A percentile compares a stretch with the other conserved stretches of the same genome.
Conservation (phyloP, 1,139 yeast genomes). For the Yamadazyma taylorii region DNA sequence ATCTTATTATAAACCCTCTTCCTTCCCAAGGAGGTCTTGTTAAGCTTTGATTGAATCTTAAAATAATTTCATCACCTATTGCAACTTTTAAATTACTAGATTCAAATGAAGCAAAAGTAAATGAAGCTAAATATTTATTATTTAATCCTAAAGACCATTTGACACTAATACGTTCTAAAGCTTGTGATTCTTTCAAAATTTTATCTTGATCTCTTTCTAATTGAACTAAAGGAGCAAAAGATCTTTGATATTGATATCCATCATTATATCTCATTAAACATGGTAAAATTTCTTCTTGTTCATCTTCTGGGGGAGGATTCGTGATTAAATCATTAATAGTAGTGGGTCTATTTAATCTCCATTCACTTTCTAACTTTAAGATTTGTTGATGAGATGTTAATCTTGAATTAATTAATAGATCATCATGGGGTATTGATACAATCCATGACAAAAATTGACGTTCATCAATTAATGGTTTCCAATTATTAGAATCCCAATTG, state of each 20-base stretch:
- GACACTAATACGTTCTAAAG: conserved; percentile 71
- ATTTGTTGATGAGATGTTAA: conserved; percentile 66
- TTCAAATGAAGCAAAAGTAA: conserved; percentile 67
- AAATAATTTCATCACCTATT: conserved; percentile 78
- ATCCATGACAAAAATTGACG: conserved; percentile 82
- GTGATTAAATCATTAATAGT: conserved; percentile 59
- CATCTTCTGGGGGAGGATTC: conserved; percentile 20
- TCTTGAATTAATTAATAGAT: conserved; percentile 55
- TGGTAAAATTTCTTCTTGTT: conserved; percentile 58
- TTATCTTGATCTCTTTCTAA: conserved; percentile 81
- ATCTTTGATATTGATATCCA: conserved; percentile 82
- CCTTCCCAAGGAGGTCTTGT: conserved; percentile 65
- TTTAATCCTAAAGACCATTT: conserved; percentile 74
- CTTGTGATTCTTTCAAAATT: conserved; percentile 74
- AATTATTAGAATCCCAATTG: conserved; percentile 84
- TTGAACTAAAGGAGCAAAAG: conserved; percentile 82
- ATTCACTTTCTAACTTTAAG: conserved; percentile 70
- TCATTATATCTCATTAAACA: conserved; percentile 76
- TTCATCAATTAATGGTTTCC: conserved; percentile 87
- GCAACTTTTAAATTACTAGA: conserved; percentile 69
- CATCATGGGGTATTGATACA: conserved; percentile 65
- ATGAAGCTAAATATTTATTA: conserved; percentile 67
- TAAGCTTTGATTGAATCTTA: conserved; percentile 53
- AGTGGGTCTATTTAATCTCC: conserved; percentile 74
- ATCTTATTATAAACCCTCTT: conserved; percentile 66